phyloP scores from a whole-genome alignment of 495 filamentous ascomycete species.

The Cercophora scortea region DNA sequence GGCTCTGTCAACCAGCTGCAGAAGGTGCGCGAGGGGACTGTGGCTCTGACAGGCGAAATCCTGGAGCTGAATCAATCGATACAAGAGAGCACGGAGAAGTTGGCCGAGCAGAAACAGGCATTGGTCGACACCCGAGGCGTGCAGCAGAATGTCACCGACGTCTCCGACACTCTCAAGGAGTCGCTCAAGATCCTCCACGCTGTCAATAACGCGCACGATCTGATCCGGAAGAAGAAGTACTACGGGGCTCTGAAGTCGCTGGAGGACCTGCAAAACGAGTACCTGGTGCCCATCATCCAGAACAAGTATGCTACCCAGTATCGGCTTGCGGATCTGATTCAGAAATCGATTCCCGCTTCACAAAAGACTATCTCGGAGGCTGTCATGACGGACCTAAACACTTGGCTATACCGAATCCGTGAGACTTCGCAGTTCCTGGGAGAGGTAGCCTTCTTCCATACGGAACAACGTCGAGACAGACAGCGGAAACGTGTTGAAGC shows the following conservation, averaged over 20 bases:
- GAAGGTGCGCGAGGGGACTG: constrained; percentile 80
- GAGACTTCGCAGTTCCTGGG: constrained; percentile 93
- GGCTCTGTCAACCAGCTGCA: constrained; percentile 87
- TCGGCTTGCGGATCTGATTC: constrained; percentile 92
- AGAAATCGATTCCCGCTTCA: constrained; percentile 86
- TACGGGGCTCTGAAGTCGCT: constrained; percentile 89
- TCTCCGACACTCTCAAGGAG: constrained; percentile 78
- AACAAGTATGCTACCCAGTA: constrained; percentile 84
- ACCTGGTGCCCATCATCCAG: constrained; percentile 55
- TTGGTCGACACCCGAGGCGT: constrained; percentile 85
- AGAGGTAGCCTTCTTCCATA: constrained; percentile 95
- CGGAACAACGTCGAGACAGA: constrained; percentile 73
- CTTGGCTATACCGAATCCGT: constrained; percentile 92
- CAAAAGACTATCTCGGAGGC: constrained; percentile 90
- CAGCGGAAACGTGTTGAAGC: constrained; percentile 73
- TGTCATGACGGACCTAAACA: constrained; percentile 95
- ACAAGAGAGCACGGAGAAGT: constrained; percentile 87
- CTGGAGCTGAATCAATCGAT: constrained; percentile 88
- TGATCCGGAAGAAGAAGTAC: constrained; percentile 85
- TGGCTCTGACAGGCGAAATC: constrained; percentile 82
- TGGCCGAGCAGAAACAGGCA: constrained; percentile 90
- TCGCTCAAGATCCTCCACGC: constrained; percentile 87
- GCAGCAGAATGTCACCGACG: constrained; percentile 93
- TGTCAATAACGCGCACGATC: constrained; percentile 89
- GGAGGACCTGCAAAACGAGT: constrained; percentile 93